A percentile compares a stretch with the other conserved stretches of the same genome.
Evolutionary conservation across 192 early-diverging fungal genomes (phyloP).

Genomic region (Fimicolochytrium jonesii): DNA sequence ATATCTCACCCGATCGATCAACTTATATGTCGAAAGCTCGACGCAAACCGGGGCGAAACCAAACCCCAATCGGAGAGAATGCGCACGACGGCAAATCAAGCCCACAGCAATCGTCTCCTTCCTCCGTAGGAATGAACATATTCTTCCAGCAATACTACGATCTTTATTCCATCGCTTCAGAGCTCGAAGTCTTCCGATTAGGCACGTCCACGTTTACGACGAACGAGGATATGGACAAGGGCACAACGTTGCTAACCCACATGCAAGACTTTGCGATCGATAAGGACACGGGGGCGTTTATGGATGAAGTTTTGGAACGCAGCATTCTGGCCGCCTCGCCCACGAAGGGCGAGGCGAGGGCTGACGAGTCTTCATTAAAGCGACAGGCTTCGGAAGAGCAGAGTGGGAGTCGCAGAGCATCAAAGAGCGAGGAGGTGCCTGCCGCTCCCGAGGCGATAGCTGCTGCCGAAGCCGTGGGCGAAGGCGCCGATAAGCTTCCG

Average conservation of each 20-base stretch:
- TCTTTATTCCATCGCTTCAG: conserved; percentile 44
- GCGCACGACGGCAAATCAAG: background rate
- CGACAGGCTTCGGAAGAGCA: no score
- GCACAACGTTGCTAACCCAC: conserved; percentile 37
- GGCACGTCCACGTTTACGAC: conserved; percentile 9
- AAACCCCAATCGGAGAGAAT: background rate
- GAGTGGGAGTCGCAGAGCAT: no score
- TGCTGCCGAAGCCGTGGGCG: no score
- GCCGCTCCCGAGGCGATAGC: no score
- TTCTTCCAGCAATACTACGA: conserved; percentile 52
- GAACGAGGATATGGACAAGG: conserved; percentile 16
- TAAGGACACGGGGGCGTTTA: conserved; percentile 14
- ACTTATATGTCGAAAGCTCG: conserved; percentile 1
- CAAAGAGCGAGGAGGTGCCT: no score
- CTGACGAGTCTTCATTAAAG: no score
- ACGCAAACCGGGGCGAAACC: conserved; percentile 1
- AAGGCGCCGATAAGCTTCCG: no score
- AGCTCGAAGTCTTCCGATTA: conserved; percentile 46
- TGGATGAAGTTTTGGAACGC: conserved; percentile 17
- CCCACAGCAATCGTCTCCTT: no score
- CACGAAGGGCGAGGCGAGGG: no score
- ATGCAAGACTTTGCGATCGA: conserved; percentile 29
- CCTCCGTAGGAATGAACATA: no score
- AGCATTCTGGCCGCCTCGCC: no score
- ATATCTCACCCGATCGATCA: background rate